A percentile compares a stretch with the other conserved stretches of the same genome.
Conservation (phyloP, 2,329 filamentous ascomycete genomes). For the Pseudogymnoascus sp. region DNA sequence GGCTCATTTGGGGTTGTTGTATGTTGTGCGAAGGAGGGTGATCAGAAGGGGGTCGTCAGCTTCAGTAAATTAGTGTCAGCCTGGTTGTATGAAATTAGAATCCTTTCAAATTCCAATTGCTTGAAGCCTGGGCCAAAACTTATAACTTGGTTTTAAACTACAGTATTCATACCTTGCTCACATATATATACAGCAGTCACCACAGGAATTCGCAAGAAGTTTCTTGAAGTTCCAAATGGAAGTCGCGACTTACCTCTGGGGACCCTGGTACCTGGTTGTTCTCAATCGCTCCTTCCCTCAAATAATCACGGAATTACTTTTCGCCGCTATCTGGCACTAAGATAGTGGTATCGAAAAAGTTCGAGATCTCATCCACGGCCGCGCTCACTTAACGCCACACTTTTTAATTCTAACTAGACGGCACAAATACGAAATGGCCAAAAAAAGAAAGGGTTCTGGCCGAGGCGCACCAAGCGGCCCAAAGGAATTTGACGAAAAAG, state of each 20-base stretch:
- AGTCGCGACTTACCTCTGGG: background rate
- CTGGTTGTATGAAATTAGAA: background rate
- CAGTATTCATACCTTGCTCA: background rate
- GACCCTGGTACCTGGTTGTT: background rate
- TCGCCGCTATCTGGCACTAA: slow-evolving; percentile 10
- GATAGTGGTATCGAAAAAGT: slow-evolving; percentile 14
- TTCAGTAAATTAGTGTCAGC: background rate
- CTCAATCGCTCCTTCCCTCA: background rate
- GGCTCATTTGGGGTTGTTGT: slow-evolving; percentile 7
- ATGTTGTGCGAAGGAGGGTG: background rate
- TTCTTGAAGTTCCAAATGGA: background rate
- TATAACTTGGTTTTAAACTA: background rate
- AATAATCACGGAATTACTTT: background rate
- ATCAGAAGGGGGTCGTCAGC: background rate
- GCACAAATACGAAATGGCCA: slow-evolving; percentile 42
- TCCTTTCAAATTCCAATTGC: background rate
- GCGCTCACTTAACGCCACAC: slow-evolving; percentile 9
- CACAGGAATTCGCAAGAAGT: background rate
- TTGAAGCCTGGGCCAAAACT: background rate
- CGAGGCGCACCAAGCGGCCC: slow-evolving; percentile 42
- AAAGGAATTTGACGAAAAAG: slow-evolving; percentile 47
- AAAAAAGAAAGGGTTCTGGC: slow-evolving; percentile 64
- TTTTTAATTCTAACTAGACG: background rate
- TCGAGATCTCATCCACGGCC: slow-evolving; percentile 8
- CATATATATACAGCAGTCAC: background rate